Evolutionary conservation across 129 eudicot species (phyloP).

Genomic region (Erigeron canadensis): DNA sequence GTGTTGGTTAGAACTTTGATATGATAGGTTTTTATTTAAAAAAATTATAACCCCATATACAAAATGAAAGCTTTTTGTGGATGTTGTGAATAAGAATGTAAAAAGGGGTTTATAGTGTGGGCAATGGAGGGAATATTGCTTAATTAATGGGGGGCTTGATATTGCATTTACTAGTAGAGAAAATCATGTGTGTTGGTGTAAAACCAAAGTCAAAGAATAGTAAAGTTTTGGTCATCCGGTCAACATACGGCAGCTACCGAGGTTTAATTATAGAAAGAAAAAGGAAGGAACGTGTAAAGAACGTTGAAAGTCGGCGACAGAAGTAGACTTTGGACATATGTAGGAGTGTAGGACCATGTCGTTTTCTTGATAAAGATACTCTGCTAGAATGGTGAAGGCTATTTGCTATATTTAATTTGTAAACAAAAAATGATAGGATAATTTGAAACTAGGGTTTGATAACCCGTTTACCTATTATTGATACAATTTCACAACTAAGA

Average conservation of each 20-base stretch:
- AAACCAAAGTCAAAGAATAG: neutral
- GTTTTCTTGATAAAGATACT: slow-evolving; percentile 4
- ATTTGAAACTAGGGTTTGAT: no score
- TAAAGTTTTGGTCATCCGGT: slow-evolving; percentile 18
- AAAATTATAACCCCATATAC: neutral
- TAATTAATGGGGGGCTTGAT: slow-evolving; percentile 15
- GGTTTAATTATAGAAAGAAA: neutral
- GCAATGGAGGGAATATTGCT: slow-evolving; percentile 1
- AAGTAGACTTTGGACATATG: slow-evolving; percentile 23
- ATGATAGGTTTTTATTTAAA: no score
- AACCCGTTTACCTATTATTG: no score
- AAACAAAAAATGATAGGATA: no score
- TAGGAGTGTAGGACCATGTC: slow-evolving; percentile 13
- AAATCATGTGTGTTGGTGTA: neutral
- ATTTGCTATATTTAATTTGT: no score
- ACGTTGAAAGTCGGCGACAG: slow-evolving; percentile 32
- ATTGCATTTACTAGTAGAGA: neutral
- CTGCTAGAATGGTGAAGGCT: no score
- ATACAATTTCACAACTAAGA: no score
- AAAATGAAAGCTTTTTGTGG: neutral
- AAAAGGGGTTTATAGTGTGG: slow-evolving; percentile 2
- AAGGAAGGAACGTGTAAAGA: slow-evolving; percentile 21
- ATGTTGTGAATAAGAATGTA: neutral
- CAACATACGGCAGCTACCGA: slow-evolving; percentile 29
- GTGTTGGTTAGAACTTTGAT: no score